Evolutionary conservation across 2,329 filamentous ascomycete species (phyloP).

Genomic region (Rhinocladiella mackenziei): DNA sequence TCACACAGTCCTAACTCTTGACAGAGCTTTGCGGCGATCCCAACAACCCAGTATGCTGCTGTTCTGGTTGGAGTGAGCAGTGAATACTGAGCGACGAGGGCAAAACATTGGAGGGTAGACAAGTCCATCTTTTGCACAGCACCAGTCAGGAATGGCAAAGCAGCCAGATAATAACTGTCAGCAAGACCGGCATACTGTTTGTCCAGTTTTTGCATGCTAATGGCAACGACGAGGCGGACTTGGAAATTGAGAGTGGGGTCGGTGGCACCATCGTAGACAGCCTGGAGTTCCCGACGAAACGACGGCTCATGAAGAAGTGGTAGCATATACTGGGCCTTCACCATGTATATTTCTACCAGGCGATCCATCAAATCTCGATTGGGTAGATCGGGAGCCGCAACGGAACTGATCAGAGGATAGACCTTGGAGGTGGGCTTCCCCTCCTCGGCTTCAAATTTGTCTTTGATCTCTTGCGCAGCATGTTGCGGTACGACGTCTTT

Average conservation of each 20-base stretch:
- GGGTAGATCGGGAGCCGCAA: slow-evolving; percentile 72
- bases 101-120: slow-evolving; percentile 82
- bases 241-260: slow-evolving; percentile 86
- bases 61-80: slow-evolving; percentile 86
- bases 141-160: slow-evolving; percentile 76
- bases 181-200: slow-evolving; percentile 86
- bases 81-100: slow-evolving; percentile 85
- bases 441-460: slow-evolving; percentile 64
- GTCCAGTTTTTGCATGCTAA: slow-evolving; percentile 89
- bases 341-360: slow-evolving; percentile 78
- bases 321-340: slow-evolving; percentile 85
- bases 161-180: slow-evolving; percentile 90
- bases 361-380: slow-evolving; percentile 69
- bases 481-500: slow-evolving; percentile 84
- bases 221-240: slow-evolving; percentile 85
- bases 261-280: slow-evolving; percentile 70
- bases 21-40: slow-evolving; percentile 78
- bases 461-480: slow-evolving; percentile 62
- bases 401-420: slow-evolving; percentile 84
- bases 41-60: slow-evolving; percentile 88
- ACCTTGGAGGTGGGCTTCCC: slow-evolving; percentile 68
- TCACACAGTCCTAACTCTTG: slow-evolving; percentile 85
- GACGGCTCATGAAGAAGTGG: slow-evolving; percentile 81
- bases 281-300: slow-evolving; percentile 71
- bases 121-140: slow-evolving; percentile 85